Base-by-base conservation (phyloP, 2,329 filamentous ascomycete genomes). In the Exophiala aquamarina region DNA sequence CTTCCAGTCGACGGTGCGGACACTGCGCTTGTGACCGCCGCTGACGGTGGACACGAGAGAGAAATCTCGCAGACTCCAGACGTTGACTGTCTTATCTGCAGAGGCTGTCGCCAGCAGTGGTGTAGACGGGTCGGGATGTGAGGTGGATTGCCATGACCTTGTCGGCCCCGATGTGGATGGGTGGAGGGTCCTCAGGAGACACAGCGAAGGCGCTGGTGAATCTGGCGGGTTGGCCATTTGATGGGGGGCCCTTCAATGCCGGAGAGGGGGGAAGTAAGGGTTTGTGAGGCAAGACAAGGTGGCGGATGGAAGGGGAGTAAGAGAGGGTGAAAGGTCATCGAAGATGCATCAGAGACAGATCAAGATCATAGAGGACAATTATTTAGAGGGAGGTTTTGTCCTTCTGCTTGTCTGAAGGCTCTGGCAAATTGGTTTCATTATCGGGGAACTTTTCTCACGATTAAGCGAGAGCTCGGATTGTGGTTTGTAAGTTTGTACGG, bases 41-140 rank as follows among this genome's bases (percentile, higher is more conserved):
- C 84, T 83, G 44, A 97, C 83, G 15, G 79, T 81, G 62, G 85
- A 89, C 63, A 95, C 84, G 40, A 89, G 79, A 11, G 83, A 83
- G 64, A 94, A 88, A 45, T 86, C 87, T 28, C 81, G 81, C 40
- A 97, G 82, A 40, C 88, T 95, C 76, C 94, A 96, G 61, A 98
- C 79, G 52, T 89, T 91, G 47, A 93, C 88, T 29, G 84, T 84
- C 64, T 93, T 95, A 66, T 87, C 84, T 49, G 87, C 83, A 70
- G 91, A 89, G 52, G 89, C 85, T 14, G 92, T 96, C 47, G 92
- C 93, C 60, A 96, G 76, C 50, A 97, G 80, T 3, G 93, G 92
- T 15, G 93, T 83, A 20, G 83, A 86, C 2, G 92, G 90, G 10
- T 51, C 48, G 4, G 55, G 53, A 64, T 98, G 93, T 1, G 91